Evolutionary conservation across 148 eudicot species (phyloP), one percentile per base, ranked within the genome.

Genomic region (Fagopyrum homotropicum): DNA sequence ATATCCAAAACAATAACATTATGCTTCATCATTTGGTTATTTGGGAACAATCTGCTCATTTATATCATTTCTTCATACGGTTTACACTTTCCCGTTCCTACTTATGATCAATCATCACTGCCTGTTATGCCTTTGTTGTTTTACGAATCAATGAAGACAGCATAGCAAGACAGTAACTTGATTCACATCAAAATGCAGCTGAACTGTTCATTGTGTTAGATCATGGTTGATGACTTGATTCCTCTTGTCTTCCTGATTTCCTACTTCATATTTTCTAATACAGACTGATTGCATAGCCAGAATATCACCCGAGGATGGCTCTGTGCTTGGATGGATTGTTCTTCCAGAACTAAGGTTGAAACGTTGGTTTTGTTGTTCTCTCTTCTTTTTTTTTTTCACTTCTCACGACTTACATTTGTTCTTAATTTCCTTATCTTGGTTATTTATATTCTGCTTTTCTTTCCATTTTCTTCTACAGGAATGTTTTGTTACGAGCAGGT

Each of bases 231-330:
- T 57, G 63, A 57, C 68, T 61, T 29, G 43, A 61, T 26, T 29
- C 43, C 11, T 29, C 43, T 60, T 26, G 66, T 40, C 68, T 61
- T 61, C 43, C 68, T 61, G 68, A 26, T 29, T 9, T 61, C 43
- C 43, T 0, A 61, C 22, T 8, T 61, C 30, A 2, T 26, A 9
- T 29, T 66, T 76, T 72, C 26, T 54, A 43, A 11, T 77, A 51
- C 89, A 96, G 99, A 88, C 89, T 73, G 97, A 96, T 77, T 96
- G 99, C 85, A 92, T 96, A 47, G 98, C 89, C 69, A 96, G 94
- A 86, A 89, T 96, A 79, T 86, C 92, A 70, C 86, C 77, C 51
- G 69, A 64, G 73, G 83, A 85, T 81, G 99, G 94, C 70, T 45
- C 47, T 59, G 85, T 96, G 19, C 79, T 82, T 70, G 97, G 91